Evolutionary conservation across 2,329 filamentous ascomycete genomes (phyloP).

Genomic region (Epichloe bromicola): DNA sequence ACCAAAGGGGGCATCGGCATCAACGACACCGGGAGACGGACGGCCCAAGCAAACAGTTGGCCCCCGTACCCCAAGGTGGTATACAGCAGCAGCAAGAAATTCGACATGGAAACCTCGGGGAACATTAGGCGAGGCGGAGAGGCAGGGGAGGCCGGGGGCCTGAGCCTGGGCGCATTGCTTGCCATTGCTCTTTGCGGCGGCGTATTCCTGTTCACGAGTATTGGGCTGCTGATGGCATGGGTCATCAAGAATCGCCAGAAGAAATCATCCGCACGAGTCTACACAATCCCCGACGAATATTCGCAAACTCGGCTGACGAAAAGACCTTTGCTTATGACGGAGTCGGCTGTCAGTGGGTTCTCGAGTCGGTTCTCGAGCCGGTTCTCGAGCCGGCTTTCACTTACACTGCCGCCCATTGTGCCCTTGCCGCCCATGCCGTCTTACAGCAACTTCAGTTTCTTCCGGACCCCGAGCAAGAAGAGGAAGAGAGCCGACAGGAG

Average conservation of each 20-base stretch:
- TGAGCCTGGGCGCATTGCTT: slow-evolving; percentile 27
- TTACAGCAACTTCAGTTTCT: slow-evolving; percentile 18
- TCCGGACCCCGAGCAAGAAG: slow-evolving; percentile 10
- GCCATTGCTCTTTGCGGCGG: slow-evolving; percentile 36
- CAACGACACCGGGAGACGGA: not conserved
- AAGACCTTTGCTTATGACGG: slow-evolving; percentile 14
- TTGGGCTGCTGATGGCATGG: slow-evolving; percentile 31
- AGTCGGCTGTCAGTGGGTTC: slow-evolving; percentile 5
- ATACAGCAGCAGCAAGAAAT: not conserved
- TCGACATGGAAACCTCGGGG: slow-evolving; percentile 1
- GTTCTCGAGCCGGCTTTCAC: slow-evolving; percentile 18
- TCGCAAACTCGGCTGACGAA: slow-evolving; percentile 19
- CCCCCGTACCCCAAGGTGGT: not conserved
- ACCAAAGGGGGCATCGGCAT: not conserved
- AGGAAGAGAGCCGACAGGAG: not conserved
- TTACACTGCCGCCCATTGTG: slow-evolving; percentile 15
- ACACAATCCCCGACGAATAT: slow-evolving; percentile 15
- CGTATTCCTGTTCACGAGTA: slow-evolving; percentile 27
- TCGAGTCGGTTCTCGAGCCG: slow-evolving; percentile 6
- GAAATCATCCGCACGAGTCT: slow-evolving; percentile 14
- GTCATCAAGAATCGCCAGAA: slow-evolving; percentile 14
- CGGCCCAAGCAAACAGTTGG: not conserved
- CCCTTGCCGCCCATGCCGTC: slow-evolving; percentile 20
- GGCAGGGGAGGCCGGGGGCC: slow-evolving; percentile 7
- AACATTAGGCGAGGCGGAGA: slow-evolving; percentile 1